Evolutionary conservation across 331 rosid genomes (phyloP), one percentile per base, ranked within the genome.

Genomic region (Acacia concinna): DNA sequence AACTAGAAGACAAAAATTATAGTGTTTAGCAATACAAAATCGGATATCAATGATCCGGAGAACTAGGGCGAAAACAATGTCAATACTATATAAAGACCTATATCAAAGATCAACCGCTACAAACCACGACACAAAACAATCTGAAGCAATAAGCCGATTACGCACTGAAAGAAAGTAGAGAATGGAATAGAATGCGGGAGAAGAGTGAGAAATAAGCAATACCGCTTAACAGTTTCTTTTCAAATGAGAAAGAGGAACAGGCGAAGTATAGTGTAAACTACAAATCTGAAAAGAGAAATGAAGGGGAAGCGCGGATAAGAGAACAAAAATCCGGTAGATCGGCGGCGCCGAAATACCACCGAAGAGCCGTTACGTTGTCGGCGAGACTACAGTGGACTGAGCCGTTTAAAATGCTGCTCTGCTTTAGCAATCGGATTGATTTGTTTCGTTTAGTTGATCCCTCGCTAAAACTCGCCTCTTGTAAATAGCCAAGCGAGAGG

Each of bases 351-450:
- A 64, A 69, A 62, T 74, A 67, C 73, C 75, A 68, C 79, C 70
- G 76, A 80, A 82, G 68, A 74, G 68, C 86, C 84, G 89, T 83
- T 77, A 62, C 79, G 73, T 43, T 86, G 84, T 84, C 84, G 83
- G 87, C 88, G 82, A 69, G 44, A 30, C 17, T 31, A 13, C 69
- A 56, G 68, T 62, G 17, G 78, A 63, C 54, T 40, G 78, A 78
- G 80, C 84, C 84, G 89, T 85, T 83, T 85, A 66, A 78, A 87
- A 62, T 77, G 15, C 21, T 11, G 6, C 52, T 46, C 18, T 43
- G 38, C n/a, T 8, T 34, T 34, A 32, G 74, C 74, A 41, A 41
- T 23, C 43, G 54, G 34, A 40, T 40, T 40, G 52, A 68, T 23
- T 68, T 23, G 35, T 0, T n/a, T 23, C 18, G n/a, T 5, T 4